Evolutionary conservation across 2,329 filamentous ascomycete species (phyloP).

Genomic region (Purpureocillium lavendulum): DNA sequence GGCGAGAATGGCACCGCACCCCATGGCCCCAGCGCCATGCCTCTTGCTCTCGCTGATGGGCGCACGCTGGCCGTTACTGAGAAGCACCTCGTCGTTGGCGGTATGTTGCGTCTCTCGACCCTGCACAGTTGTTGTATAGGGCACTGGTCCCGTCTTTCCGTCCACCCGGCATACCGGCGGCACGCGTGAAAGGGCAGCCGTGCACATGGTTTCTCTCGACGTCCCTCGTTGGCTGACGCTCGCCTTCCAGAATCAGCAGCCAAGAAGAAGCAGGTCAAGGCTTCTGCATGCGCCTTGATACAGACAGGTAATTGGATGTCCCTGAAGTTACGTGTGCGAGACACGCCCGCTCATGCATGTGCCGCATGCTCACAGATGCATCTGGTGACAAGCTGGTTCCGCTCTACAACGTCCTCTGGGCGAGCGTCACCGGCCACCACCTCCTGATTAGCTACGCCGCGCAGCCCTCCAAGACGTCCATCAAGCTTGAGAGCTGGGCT

Average conservation of each 20-base stretch:
- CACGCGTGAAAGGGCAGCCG: too few species aligned
- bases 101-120: constrained; percentile 17
- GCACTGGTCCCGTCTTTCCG: too few species aligned
- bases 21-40: constrained; percentile 14
- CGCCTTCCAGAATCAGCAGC: too few species aligned
- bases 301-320: neutral
- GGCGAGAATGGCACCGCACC: constrained; percentile 7
- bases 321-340: neutral
- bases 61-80: constrained; percentile 22
- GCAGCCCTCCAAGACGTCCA: constrained; percentile 46
- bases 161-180: too few species aligned
- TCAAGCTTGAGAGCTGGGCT: constrained; percentile 52
- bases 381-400: constrained; percentile 42
- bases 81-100: constrained; percentile 22
- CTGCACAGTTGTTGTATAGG: too few species aligned
- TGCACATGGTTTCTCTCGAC: too few species aligned
- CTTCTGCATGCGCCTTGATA: neutral
- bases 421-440: constrained; percentile 50
- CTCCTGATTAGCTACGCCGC: constrained; percentile 68
- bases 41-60: constrained; percentile 19
- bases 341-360: neutral
- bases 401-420: constrained; percentile 81
- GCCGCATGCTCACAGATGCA: constrained; percentile 11
- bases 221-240: too few species aligned
- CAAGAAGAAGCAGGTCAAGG: too few species aligned